A percentile compares a stretch with the other conserved stretches of the same genome.
These are phyloP conservation scores for Austroboletus festivus DNA, from an alignment of 768 basidiomycete genomes.

Conservation along the genomic window DNA sequence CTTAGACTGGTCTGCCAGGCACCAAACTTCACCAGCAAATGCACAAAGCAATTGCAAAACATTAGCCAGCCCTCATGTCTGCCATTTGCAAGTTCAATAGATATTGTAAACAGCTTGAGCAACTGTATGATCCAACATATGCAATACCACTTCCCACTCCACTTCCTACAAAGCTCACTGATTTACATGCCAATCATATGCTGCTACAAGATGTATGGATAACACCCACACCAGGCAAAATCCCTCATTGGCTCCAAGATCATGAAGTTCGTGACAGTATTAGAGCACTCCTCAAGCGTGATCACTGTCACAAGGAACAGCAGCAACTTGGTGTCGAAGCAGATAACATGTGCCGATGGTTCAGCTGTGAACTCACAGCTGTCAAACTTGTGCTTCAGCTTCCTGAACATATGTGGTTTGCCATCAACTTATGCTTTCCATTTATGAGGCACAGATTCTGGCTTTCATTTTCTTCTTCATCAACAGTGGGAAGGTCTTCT, in stretches of 20 bases:
- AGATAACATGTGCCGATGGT: conserved; percentile 18
- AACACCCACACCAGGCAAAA: accelerated
- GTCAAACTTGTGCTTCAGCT: background rate
- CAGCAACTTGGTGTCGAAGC: background rate
- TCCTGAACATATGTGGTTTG: conserved; percentile 8
- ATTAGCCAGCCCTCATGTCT: background rate
- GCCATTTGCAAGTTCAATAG: background rate
- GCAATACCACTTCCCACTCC: background rate
- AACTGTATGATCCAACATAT: background rate
- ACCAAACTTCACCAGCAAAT: background rate
- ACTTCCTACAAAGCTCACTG: background rate
- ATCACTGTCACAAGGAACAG: background rate
- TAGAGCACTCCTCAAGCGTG: background rate
- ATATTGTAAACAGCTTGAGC: background rate
- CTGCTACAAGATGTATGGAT: background rate
- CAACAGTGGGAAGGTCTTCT: too few species aligned
- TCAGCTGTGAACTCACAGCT: conserved; percentile 8
- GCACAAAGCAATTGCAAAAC: background rate
- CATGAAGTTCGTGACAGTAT: background rate
- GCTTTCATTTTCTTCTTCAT: too few species aligned
- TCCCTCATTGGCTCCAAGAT: background rate
- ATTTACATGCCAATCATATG: background rate
- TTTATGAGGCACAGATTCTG: too few species aligned
- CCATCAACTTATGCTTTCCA: too few species aligned
- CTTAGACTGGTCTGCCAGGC: background rate